Conservation (phyloP, 164 flowering plant genomes). For the Stephania cephalantha region DNA sequence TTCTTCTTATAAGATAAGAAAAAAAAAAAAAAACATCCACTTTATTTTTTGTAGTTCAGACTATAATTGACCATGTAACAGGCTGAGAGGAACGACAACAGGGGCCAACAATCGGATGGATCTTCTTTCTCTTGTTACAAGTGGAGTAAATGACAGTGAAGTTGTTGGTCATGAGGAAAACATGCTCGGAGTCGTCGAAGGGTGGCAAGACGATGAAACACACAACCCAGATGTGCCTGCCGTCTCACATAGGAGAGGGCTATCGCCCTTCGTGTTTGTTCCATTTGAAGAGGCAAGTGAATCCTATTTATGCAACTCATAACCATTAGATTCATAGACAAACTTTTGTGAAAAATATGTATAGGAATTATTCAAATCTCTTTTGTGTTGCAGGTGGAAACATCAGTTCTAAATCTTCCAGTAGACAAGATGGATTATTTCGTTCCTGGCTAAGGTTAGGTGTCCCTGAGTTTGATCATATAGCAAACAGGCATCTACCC, state of each 20-base stretch:
- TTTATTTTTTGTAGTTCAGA: background rate
- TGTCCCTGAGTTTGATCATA: too few species aligned
- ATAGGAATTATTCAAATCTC: background rate
- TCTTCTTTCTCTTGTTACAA: slow-evolving; percentile 78
- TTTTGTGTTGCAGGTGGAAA: slow-evolving; percentile 52
- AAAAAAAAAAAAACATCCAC: too few species aligned
- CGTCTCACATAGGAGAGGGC: slow-evolving; percentile 77
- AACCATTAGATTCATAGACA: too few species aligned
- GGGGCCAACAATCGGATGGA: slow-evolving; percentile 97
- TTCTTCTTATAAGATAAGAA: too few species aligned
- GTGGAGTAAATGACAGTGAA: slow-evolving; percentile 65
- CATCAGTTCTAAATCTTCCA: slow-evolving; percentile 77
- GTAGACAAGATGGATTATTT: slow-evolving; percentile 93
- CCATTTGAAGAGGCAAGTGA: slow-evolving; percentile 81
- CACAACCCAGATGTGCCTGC: slow-evolving; percentile 97
- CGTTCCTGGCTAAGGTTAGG: slow-evolving; percentile 58
- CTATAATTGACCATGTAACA: slow-evolving; percentile 16
- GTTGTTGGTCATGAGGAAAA: slow-evolving; percentile 47
- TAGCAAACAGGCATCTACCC: too few species aligned
- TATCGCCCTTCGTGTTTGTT: slow-evolving; percentile 80
- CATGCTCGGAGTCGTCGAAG: slow-evolving; percentile 68
- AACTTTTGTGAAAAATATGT: too few species aligned
- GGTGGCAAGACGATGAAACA: slow-evolving; percentile 86
- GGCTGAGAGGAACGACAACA: slow-evolving; percentile 75
- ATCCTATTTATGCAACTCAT: background rate